Evolutionary conservation across 495 filamentous ascomycete species (phyloP).

Genomic region (Glutinoglossum americanum): DNA sequence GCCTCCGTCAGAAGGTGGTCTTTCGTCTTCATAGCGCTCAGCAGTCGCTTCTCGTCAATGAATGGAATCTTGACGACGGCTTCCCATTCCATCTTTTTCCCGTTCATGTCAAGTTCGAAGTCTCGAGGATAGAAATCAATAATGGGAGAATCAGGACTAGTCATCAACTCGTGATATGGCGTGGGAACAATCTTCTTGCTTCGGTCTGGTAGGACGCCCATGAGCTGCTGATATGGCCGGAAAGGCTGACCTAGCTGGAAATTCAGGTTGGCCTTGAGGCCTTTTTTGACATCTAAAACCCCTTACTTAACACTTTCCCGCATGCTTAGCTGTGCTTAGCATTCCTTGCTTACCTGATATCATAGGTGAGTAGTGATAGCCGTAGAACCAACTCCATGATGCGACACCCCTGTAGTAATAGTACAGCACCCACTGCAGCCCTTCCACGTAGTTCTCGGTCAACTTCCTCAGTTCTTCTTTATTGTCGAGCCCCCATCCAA

Average conservation of each 20-base stretch:
- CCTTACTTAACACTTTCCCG: background rate
- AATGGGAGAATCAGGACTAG: conserved; percentile 72
- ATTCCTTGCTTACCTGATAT: conserved; percentile 42
- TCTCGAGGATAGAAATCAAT: conserved; percentile 96
- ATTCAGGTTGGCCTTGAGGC: conserved; percentile 67
- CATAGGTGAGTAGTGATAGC: conserved; percentile 93
- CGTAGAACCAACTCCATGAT: conserved; percentile 97
- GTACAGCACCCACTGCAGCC: conserved; percentile 92
- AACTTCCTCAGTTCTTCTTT: conserved; percentile 63
- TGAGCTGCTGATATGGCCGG: conserved; percentile 84
- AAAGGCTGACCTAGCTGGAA: conserved; percentile 91
- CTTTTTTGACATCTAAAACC: conserved; percentile 59
- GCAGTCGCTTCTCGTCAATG: conserved; percentile 72
- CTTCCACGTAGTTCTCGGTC: conserved; percentile 92
- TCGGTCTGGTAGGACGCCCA: conserved; percentile 93
- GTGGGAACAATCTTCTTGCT: conserved; percentile 86
- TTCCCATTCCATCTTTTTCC: conserved; percentile 99
- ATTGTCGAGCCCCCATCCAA: conserved; percentile 71
- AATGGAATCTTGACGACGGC: conserved; percentile 98
- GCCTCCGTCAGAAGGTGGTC: conserved; percentile 53
- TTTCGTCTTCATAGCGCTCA: conserved; percentile 66
- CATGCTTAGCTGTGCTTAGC: background rate
- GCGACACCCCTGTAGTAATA: conserved; percentile 96
- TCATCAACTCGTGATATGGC: conserved; percentile 86
- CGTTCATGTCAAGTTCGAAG: conserved; percentile 97